Conservation (phyloP, 2,329 filamentous ascomycete species). For the Hyphodiscus sp. region DNA sequence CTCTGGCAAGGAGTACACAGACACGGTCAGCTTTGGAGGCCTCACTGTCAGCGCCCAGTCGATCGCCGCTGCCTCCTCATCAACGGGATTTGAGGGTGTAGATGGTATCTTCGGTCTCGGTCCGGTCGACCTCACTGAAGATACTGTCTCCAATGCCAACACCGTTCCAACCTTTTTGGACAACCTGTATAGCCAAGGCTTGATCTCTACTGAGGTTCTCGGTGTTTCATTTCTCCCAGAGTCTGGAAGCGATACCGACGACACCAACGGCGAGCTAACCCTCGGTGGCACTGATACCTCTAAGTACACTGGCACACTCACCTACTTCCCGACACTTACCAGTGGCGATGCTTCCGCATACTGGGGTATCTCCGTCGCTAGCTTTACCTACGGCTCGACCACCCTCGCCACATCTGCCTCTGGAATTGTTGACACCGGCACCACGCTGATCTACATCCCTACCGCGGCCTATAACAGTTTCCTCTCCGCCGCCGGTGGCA, state of each 20-base stretch:
- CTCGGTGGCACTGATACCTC: conserved; percentile 62
- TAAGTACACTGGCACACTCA: conserved; percentile 61
- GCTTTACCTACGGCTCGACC: conserved; percentile 49
- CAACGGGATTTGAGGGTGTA: conserved; percentile 11
- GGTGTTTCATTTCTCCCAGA: conserved; percentile 27
- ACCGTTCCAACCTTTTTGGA: conserved; percentile 27
- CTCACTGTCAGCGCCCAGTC: conserved; percentile 20
- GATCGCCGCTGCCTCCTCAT: conserved; percentile 11
- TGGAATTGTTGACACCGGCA: conserved; percentile 77
- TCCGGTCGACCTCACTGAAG: conserved; percentile 22
- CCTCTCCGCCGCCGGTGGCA: conserved; percentile 25
- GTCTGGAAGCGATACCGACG: conserved; percentile 22
- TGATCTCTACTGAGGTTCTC: conserved; percentile 26
- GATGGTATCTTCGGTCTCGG: conserved; percentile 22
- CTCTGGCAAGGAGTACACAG: conserved; percentile 25
- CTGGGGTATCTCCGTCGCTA: conserved; percentile 66
- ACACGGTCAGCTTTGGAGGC: conserved; percentile 28
- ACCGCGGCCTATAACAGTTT: conserved; percentile 25
- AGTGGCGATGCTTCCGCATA: conserved; percentile 45
- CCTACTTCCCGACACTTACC: conserved; percentile 46
- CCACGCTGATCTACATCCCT: conserved; percentile 70
- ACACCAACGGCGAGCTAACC: conserved; percentile 65
- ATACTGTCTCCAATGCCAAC: conserved; percentile 21
- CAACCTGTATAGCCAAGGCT: conserved; percentile 26
- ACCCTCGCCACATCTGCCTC: conserved; percentile 37